Conservation (phyloP, 192 early-diverging fungal species). For the Coemansia sp. region DNA sequence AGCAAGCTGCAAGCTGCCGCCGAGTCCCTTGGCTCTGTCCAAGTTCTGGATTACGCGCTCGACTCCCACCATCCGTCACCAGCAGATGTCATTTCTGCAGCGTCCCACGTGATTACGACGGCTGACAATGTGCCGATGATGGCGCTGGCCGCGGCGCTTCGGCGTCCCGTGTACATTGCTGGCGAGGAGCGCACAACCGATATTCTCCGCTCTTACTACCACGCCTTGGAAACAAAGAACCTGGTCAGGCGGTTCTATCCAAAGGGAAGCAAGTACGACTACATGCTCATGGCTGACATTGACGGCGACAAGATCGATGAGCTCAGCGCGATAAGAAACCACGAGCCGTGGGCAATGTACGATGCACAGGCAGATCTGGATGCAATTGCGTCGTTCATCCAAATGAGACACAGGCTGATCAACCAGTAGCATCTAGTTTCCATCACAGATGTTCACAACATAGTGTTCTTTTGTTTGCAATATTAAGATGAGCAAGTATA, state of each 20-base stretch:
- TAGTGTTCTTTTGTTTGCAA: neutral
- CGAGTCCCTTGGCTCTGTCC: slow-evolving; percentile 3
- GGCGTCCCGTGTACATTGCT: slow-evolving; percentile 43
- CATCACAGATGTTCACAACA: no score
- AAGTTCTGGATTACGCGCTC: slow-evolving; percentile 37
- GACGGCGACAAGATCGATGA: slow-evolving; percentile 32
- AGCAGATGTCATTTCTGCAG: slow-evolving; percentile 16
- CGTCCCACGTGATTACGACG: slow-evolving; percentile 33
- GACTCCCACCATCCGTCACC: slow-evolving; percentile 25
- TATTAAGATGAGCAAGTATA: neutral
- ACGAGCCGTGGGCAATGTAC: slow-evolving; percentile 47
- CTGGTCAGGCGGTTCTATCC: slow-evolving; percentile 53
- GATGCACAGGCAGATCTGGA: slow-evolving; percentile 34
- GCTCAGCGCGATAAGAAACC: slow-evolving; percentile 49
- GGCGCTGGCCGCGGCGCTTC: slow-evolving; percentile 35
- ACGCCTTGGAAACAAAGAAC: slow-evolving; percentile 34
- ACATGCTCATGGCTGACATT: slow-evolving; percentile 47
- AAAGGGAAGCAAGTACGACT: slow-evolving; percentile 45
- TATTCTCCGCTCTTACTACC: slow-evolving; percentile 46
- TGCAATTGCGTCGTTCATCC: slow-evolving; percentile 28
- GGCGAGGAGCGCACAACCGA: slow-evolving; percentile 40
- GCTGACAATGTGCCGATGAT: slow-evolving; percentile 38
- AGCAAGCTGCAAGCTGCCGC: slow-evolving; percentile 9
- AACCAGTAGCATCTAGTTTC: slow-evolving; percentile 4
- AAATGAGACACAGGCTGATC: slow-evolving; percentile 8